A percentile compares a stretch with the other conserved stretches of the same genome.
phyloP scores from a whole-genome alignment of 352 stramenopile species.

The Phytophthora citrophthora region DNA sequence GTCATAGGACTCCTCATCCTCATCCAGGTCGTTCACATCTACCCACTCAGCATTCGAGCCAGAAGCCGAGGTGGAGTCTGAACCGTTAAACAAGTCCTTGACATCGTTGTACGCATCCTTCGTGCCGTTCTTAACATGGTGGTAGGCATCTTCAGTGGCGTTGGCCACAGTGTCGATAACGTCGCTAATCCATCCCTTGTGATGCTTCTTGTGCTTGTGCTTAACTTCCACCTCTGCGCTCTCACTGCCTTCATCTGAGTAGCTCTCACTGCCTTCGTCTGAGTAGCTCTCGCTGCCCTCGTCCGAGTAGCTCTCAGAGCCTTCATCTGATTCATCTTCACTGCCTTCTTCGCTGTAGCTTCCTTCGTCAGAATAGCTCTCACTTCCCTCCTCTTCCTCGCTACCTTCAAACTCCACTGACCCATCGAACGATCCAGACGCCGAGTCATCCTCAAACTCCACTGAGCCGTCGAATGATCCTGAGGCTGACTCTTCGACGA shows the following conservation, averaged over 20 bases:
- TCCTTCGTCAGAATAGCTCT: constrained; percentile 22
- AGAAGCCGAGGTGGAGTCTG: constrained; percentile 31
- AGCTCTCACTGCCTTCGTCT: constrained; percentile 18
- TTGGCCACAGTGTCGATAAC: constrained; percentile 34
- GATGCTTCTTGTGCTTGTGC: constrained; percentile 34
- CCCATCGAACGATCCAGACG: constrained; percentile 26
- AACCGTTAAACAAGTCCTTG: constrained; percentile 38
- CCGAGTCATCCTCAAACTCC: constrained; percentile 23
- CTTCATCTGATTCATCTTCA: constrained; percentile 15
- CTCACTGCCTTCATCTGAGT: constrained; percentile 21
- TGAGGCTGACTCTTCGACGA: constrained; percentile 26
- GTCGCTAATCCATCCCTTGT: constrained; percentile 38
- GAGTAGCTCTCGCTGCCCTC: constrained; percentile 18
- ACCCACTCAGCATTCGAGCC: constrained; percentile 28
- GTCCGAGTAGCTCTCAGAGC: constrained; percentile 17
- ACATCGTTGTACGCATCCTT: constrained; percentile 24
- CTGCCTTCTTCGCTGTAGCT: constrained; percentile 6
- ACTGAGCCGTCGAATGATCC: constrained; percentile 24
- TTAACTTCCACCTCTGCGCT: constrained; percentile 4
- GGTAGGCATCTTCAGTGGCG: constrained; percentile 26
- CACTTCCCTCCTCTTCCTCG: constrained; percentile 17
- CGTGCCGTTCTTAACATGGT: constrained; percentile 34
- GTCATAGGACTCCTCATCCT: constrained; percentile 33
- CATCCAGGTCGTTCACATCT: constrained; percentile 35
- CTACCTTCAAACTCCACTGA: constrained; percentile 35